phyloP scores from a whole-genome alignment of 2,329 filamentous ascomycete genomes.

The Ophiostoma sp. region DNA sequence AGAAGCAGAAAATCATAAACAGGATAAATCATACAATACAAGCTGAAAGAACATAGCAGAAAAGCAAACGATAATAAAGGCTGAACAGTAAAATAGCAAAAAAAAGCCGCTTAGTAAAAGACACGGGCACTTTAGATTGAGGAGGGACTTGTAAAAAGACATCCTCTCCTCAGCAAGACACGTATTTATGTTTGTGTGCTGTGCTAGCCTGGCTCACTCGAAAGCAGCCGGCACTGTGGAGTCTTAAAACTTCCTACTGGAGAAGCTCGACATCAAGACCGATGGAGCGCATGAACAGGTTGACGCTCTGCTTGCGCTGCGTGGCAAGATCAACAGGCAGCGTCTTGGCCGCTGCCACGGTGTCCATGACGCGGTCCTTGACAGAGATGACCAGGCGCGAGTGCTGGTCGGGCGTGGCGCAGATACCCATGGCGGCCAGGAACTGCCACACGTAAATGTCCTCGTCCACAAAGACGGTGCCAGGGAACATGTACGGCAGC shows the following conservation, averaged over 20 bases:
- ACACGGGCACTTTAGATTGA: slow-evolving; percentile 22
- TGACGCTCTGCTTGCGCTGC: slow-evolving; percentile 83
- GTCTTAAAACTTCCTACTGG: slow-evolving; percentile 31
- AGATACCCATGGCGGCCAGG: slow-evolving; percentile 88
- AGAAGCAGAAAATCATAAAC: background rate
- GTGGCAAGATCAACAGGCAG: slow-evolving; percentile 80
- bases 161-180: slow-evolving; percentile 3
- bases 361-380: slow-evolving; percentile 97
- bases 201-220: background rate
- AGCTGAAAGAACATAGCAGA: slow-evolving; percentile 1
- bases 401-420: slow-evolving; percentile 89
- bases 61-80: background rate
- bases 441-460: slow-evolving; percentile 99
- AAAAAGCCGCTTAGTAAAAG: slow-evolving; percentile 25
- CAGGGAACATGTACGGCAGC: slow-evolving; percentile 81
- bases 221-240: background rate
- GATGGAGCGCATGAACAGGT: slow-evolving; percentile 97
- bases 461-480: slow-evolving; percentile 80
- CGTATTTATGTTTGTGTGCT: background rate
- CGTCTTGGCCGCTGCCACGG: slow-evolving; percentile 81
- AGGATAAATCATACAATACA: background rate
- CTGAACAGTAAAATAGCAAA: slow-evolving; percentile 21
- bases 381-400: slow-evolving; percentile 90
- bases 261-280: slow-evolving; percentile 88
- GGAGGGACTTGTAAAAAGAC: slow-evolving; percentile 7